Conservation (phyloP, 208 protist genomes). For the Leptomonas seymouri region DNA sequence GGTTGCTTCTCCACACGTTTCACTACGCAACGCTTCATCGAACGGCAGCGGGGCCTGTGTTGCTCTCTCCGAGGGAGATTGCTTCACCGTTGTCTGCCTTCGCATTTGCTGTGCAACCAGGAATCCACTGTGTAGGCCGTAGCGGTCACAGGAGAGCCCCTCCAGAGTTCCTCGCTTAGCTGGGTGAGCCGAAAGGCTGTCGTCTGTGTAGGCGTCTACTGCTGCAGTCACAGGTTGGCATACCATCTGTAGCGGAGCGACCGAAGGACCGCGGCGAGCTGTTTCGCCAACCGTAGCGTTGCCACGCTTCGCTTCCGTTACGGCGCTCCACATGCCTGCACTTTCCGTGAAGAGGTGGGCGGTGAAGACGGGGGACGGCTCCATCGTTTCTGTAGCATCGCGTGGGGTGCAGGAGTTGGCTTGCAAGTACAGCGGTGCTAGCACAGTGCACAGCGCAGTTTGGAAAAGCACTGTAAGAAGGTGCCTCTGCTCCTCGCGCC, state of each 20-base stretch:
- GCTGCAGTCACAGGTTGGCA: not conserved
- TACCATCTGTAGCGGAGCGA: not conserved
- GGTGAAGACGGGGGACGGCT: not conserved
- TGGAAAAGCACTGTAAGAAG: constrained; percentile 25
- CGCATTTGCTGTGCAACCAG: not conserved
- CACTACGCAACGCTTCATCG: not conserved
- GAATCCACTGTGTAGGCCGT: constrained; percentile 6
- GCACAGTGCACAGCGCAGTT: constrained; percentile 20
- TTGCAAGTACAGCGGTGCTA: constrained; percentile 36
- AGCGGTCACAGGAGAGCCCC: constrained; percentile 5
- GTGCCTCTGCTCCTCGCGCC: constrained; percentile 28
- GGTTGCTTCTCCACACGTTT: constrained; percentile 19
- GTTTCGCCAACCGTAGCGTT: not conserved
- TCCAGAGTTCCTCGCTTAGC: not conserved
- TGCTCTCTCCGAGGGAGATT: not conserved
- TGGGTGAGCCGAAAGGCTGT: not conserved
- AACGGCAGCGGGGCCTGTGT: not conserved
- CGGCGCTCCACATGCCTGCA: not conserved
- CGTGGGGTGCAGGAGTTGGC: not conserved
- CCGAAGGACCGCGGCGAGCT: not conserved
- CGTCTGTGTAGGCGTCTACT: constrained; percentile 2
- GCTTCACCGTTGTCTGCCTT: not conserved
- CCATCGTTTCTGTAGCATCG: not conserved
- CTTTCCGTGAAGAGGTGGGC: constrained; percentile 3
- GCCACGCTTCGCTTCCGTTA: no score